Conservation (phyloP, 2,329 filamentous ascomycete genomes). For the Lasiodiplodia sp. region DNA sequence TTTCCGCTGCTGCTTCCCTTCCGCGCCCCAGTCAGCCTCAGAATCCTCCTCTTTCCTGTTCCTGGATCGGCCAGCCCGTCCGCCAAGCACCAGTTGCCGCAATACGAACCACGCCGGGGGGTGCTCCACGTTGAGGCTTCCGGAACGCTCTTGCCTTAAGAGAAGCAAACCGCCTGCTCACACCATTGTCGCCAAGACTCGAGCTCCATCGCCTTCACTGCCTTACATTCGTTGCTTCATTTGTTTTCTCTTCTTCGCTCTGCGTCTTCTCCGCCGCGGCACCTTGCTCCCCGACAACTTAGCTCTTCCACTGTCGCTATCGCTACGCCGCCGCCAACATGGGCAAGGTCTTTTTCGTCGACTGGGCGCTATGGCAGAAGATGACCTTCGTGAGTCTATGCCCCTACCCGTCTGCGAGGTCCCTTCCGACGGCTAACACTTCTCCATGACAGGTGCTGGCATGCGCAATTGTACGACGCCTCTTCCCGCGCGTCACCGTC, state of each 20-base stretch:
- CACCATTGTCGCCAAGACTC: constrained; percentile 22
- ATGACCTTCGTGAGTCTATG: constrained; percentile 78
- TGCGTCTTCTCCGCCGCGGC: not conserved
- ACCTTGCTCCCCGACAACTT: constrained; percentile 4
- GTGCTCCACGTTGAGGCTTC: constrained; percentile 27
- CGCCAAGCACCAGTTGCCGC: constrained; percentile 23
- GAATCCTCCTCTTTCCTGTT: constrained; percentile 28
- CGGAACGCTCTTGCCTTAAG: constrained; percentile 28
- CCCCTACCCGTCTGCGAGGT: constrained; percentile 4
- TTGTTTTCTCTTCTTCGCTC: constrained; percentile 12
- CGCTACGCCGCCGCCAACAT: constrained; percentile 32
- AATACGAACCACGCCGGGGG: constrained; percentile 28
- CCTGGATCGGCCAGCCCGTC: constrained; percentile 25
- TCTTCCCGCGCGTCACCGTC: constrained; percentile 9
- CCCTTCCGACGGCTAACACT: constrained; percentile 37
- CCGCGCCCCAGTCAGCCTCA: constrained; percentile 15
- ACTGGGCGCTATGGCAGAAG: constrained; percentile 85
- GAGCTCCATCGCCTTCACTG: constrained; percentile 5
- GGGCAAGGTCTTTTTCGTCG: constrained; percentile 51
- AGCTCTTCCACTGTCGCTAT: constrained; percentile 28
- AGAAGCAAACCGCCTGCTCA: constrained; percentile 26
- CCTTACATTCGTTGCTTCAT: constrained; percentile 14
- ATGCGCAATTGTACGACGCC: constrained; percentile 66
- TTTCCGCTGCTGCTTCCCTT: constrained; percentile 10
- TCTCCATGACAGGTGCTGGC: constrained; percentile 68